A percentile compares a stretch with the other conserved stretches of the same genome.
phyloP scores from a whole-genome alignment of 1,139 yeast genomes.

The Debaryomycetaceae sp. region DNA sequence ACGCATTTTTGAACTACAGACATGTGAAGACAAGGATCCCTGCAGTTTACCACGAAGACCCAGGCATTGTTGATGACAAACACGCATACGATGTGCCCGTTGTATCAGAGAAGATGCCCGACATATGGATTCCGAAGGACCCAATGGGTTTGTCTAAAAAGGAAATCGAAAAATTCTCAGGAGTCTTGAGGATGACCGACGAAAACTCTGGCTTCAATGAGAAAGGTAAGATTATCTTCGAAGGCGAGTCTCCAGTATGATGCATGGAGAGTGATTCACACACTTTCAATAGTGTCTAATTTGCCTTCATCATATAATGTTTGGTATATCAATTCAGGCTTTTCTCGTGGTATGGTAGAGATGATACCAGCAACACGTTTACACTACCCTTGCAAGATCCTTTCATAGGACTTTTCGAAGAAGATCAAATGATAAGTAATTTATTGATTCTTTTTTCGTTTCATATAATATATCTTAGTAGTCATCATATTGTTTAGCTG shows the following conservation, averaged over 20 bases:
- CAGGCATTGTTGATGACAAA: slow-evolving; percentile 27
- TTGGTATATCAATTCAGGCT: background rate
- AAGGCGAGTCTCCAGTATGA: slow-evolving; percentile 56
- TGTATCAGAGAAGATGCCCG: slow-evolving; percentile 60
- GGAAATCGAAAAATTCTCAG: slow-evolving; percentile 50
- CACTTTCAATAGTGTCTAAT: background rate
- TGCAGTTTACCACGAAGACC: slow-evolving; percentile 34
- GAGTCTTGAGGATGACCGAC: slow-evolving; percentile 53
- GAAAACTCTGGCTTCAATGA: slow-evolving; percentile 62
- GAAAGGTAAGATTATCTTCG: slow-evolving; percentile 51
- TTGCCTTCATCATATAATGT: background rate
- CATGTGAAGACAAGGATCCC: slow-evolving; percentile 56
- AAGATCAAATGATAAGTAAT: too few relatives aligned
- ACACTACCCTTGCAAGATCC: background rate
- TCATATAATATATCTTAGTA: too few relatives aligned
- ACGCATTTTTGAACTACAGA: slow-evolving; percentile 55
- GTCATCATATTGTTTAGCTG: too few relatives aligned
- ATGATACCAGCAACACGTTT: background rate
- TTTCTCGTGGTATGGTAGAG: background rate
- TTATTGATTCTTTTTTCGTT: too few relatives aligned
- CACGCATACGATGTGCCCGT: slow-evolving; percentile 70
- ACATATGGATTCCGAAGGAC: slow-evolving; percentile 86
- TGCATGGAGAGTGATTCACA: too few relatives aligned
- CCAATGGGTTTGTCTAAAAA: slow-evolving; percentile 70
- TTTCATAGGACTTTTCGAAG: too few relatives aligned